phyloP scores from a whole-genome alignment of 164 flowering plant genomes.

The Warburgia ugandensis region DNA sequence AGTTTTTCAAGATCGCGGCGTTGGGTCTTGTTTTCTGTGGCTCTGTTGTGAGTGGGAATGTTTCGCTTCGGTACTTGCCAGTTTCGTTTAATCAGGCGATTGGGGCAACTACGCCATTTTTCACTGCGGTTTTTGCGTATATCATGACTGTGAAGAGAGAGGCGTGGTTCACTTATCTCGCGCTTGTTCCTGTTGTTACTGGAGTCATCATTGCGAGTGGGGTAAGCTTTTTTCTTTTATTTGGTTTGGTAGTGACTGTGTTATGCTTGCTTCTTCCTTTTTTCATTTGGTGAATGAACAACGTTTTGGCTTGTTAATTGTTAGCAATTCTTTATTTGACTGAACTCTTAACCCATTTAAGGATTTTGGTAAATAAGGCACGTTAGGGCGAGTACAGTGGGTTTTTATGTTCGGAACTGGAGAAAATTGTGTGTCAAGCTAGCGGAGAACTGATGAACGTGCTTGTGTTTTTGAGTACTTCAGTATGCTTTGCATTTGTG shows the following conservation, averaged over 20 bases:
- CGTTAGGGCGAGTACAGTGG: too few relatives aligned
- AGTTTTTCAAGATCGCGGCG: constrained; percentile 36
- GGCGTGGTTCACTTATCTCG: constrained; percentile 42
- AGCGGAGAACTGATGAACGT: too few relatives aligned
- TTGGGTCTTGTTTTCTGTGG: constrained; percentile 36
- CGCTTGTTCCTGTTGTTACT: constrained; percentile 43
- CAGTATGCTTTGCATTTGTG: too few relatives aligned
- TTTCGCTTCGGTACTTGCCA: constrained; percentile 38
- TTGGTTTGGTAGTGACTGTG: not conserved
- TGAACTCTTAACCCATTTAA: too few relatives aligned
- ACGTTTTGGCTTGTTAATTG: too few relatives aligned
- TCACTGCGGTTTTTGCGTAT: constrained; percentile 45
- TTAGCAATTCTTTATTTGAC: too few relatives aligned
- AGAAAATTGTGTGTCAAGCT: too few relatives aligned
- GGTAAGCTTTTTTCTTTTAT: constrained; percentile 18
- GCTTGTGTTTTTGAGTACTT: too few relatives aligned
- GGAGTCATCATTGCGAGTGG: constrained; percentile 50
- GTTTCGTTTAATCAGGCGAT: constrained; percentile 51
- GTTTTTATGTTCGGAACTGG: too few relatives aligned
- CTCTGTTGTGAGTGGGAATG: constrained; percentile 45
- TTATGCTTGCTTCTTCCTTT: not conserved
- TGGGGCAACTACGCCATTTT: constrained; percentile 46
- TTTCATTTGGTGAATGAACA: too few relatives aligned
- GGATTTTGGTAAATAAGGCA: too few relatives aligned
- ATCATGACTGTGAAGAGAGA: constrained; percentile 42